Conservation (phyloP, 306 rosid genomes). For the Inga laurina region DNA sequence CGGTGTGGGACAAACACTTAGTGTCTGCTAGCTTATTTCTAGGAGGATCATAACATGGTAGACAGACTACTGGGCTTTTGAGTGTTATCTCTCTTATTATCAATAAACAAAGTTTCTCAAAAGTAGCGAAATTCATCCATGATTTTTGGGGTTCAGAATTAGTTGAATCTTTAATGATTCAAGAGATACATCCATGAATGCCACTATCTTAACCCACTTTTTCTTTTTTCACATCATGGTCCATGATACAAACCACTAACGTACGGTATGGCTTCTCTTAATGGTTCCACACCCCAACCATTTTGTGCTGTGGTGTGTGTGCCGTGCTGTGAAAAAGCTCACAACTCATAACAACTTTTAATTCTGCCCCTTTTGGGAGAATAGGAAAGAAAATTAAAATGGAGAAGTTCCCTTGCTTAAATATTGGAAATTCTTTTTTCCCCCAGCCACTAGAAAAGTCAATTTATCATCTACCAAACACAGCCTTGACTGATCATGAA, state of each 20-base stretch:
- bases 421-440: background rate
- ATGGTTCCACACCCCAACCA: background rate
- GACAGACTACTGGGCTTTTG: background rate
- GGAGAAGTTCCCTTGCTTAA: no score
- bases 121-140: background rate
- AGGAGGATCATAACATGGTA: background rate
- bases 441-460: background rate
- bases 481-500: background rate
- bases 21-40: background rate
- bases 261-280: constrained; percentile 1
- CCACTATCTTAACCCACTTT: constrained; percentile 8
- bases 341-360: background rate
- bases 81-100: background rate
- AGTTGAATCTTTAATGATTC: constrained; percentile 32
- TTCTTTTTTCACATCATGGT: background rate
- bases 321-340: background rate
- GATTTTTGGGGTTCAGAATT: background rate
- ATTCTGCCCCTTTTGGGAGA: background rate
- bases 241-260: constrained; percentile 9
- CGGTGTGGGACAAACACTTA: background rate
- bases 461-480: background rate
- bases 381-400: no score
- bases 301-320: background rate
- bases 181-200: constrained; percentile 16
- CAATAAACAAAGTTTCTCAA: constrained; percentile 13